Evolutionary conservation across 345 rosid genomes (phyloP).

Genomic region (Bruguiera sexangula): DNA sequence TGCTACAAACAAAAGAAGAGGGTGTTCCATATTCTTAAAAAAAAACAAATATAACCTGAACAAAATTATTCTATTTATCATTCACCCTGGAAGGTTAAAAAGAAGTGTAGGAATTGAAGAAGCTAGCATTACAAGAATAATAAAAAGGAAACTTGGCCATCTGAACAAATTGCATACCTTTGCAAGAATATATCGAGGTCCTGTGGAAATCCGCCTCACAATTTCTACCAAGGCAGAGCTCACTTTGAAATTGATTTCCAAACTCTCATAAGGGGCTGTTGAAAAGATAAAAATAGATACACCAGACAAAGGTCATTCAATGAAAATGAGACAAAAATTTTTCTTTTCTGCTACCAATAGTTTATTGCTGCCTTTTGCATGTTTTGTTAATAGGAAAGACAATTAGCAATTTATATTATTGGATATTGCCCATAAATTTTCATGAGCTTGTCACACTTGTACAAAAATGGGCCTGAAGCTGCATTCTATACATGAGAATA

Average conservation of each 20-base stretch:
- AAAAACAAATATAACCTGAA: not conserved
- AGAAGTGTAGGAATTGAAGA: not conserved
- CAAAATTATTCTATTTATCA: not conserved
- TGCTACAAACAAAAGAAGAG: too few species aligned
- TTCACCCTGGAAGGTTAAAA: not conserved
- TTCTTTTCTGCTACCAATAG: not conserved
- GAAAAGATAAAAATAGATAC: constrained; percentile 16
- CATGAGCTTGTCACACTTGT: not conserved
- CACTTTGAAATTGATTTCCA: constrained; percentile 89
- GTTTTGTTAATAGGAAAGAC: constrained; percentile 3
- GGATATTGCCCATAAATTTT: not conserved
- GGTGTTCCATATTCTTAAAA: not conserved
- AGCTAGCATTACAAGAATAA: not conserved
- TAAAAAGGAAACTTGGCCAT: not conserved
- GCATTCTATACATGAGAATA: not conserved
- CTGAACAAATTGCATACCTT: constrained; percentile 50
- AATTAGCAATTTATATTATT: not conserved
- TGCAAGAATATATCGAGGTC: constrained; percentile 96
- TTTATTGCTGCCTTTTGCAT: not conserved
- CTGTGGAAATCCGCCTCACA: constrained; percentile 63
- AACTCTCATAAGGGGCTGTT: constrained; percentile 86
- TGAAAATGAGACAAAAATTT: not conserved
- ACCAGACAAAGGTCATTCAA: not conserved
- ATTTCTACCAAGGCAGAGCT: constrained; percentile 96
- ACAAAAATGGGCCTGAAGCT: not conserved